Evolutionary conservation across 2,329 filamentous ascomycete species (phyloP).

Genomic region (Drechslerella dactyloides): DNA sequence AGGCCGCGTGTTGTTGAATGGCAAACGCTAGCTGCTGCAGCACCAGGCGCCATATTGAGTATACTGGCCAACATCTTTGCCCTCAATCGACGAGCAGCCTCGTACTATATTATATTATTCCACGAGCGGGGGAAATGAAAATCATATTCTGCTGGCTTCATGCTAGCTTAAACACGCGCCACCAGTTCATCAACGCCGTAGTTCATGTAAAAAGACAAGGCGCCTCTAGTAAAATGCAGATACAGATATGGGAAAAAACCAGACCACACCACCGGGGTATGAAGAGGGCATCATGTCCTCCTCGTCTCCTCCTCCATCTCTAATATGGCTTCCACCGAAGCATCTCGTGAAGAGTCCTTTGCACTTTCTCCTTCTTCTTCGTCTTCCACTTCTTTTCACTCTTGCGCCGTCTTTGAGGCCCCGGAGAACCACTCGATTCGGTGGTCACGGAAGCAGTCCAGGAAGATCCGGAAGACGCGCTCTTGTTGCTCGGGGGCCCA

Average conservation of each 20-base stretch:
- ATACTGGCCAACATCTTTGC: no score
- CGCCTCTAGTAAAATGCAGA: slow-evolving; percentile 3
- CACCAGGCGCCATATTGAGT: no score
- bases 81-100: no score
- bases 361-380: background rate
- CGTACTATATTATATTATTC: background rate
- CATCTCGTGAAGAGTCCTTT: background rate
- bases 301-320: no score
- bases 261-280: background rate
- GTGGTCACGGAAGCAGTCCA: no score
- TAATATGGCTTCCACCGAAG: no score
- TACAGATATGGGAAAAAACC: background rate
- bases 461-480: background rate
- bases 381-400: background rate
- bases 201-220: background rate
- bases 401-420: background rate
- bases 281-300: background rate
- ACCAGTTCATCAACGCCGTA: background rate
- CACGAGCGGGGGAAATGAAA: background rate
- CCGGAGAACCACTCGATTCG: background rate
- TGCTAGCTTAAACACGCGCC: background rate
- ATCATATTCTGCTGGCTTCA: background rate
- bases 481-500: background rate
- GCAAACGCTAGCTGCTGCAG: no score
- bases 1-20: no score